Evolutionary conservation across 768 basidiomycete genomes (phyloP), one percentile per base, ranked within the genome.

Genomic region (Mycena rosella): DNA sequence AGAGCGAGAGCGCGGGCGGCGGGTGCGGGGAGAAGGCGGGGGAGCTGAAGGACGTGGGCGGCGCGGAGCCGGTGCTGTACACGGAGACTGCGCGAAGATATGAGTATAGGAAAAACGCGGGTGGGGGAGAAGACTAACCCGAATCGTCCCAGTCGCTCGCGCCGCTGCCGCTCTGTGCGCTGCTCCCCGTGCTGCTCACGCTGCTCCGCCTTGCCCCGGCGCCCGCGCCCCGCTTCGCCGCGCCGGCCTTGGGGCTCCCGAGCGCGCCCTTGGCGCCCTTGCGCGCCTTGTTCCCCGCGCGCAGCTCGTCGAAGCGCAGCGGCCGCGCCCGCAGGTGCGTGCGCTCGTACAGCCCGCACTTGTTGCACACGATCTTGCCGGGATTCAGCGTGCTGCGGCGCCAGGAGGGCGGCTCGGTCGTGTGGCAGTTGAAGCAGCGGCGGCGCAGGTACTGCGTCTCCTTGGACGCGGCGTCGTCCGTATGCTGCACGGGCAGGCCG

Each of bases 331-430:
- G 88, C 61, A 95, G 79, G 72, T 96, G 94, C 15, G 94, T 96
- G 75, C 94, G 92, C 79, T 96, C 94, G 74, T 96, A 96, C 42
- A 96, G 85, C 13, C 94, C 94, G 71, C 94, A 96, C 83, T 96
- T 96, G 86, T 96, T 96, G 86, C 94, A 96, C 49, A 96, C 94
- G 74, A 96, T 96, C 80, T 96, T 96, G 70, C 94, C 94, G 0
- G 92, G 93, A 78, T 94, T 94, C 74, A 96, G 90, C 7, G 94
- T 95, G 32, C 89, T 91, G 49, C 94, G 88, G 60, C 94, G 90
- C 94, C 94, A 96, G 27, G 88, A 90, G 9, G 94, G 94, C 0
- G 94, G 94, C 76, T 96, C 94, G 2, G 94, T 96, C 22, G 94
- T 94, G 76, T 94, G 94, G 81, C 94, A 96, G 80, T 96, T 96